phyloP scores from a whole-genome alignment of 129 eudicot genomes.

The Dittrichia graveolens region DNA sequence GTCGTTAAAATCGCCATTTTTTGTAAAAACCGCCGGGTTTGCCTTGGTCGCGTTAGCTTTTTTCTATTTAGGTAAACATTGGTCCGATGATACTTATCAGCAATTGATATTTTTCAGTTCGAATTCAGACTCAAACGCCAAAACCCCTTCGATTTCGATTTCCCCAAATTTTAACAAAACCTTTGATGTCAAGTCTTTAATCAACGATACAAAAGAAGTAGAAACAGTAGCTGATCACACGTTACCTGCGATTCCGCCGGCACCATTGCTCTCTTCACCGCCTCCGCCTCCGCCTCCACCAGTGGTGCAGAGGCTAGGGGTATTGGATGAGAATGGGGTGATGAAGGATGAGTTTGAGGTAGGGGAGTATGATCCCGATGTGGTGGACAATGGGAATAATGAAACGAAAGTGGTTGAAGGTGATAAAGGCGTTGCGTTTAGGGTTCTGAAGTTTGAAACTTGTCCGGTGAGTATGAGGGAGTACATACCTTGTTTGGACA shows the following conservation, averaged over 20 bases:
- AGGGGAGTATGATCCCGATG: slow-evolving; percentile 68
- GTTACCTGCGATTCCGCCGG: slow-evolving; percentile 27
- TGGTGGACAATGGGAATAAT: slow-evolving; percentile 60
- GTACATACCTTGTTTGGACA: slow-evolving; percentile 94
- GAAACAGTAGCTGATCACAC: slow-evolving; percentile 22
- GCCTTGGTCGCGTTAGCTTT: slow-evolving; percentile 59
- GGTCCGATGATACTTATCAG: slow-evolving; percentile 52
- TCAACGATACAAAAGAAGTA: slow-evolving; percentile 45
- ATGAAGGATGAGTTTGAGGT: slow-evolving; percentile 84
- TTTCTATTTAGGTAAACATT: slow-evolving; percentile 73
- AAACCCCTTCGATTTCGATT: slow-evolving; percentile 42
- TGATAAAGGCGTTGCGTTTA: slow-evolving; percentile 35
- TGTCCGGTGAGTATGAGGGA: slow-evolving; percentile 79
- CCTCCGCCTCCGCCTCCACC: slow-evolving; percentile 49
- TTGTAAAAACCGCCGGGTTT: slow-evolving; percentile 45
- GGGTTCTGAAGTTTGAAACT: slow-evolving; percentile 60
- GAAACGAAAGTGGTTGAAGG: slow-evolving; percentile 42
- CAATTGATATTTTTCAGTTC: slow-evolving; percentile 55
- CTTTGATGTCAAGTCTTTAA: slow-evolving; percentile 45
- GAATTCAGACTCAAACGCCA: slow-evolving; percentile 35
- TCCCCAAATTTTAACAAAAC: slow-evolving; percentile 65
- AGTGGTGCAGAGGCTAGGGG: slow-evolving; percentile 71
- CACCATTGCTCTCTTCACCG: slow-evolving; percentile 17
- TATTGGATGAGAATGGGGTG: slow-evolving; percentile 79
- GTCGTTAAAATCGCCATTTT: slow-evolving; percentile 50